A percentile compares a stretch with the other conserved stretches of the same genome.
Conservation (phyloP, 1,139 yeast genomes). For the Geotrichum reessii region DNA sequence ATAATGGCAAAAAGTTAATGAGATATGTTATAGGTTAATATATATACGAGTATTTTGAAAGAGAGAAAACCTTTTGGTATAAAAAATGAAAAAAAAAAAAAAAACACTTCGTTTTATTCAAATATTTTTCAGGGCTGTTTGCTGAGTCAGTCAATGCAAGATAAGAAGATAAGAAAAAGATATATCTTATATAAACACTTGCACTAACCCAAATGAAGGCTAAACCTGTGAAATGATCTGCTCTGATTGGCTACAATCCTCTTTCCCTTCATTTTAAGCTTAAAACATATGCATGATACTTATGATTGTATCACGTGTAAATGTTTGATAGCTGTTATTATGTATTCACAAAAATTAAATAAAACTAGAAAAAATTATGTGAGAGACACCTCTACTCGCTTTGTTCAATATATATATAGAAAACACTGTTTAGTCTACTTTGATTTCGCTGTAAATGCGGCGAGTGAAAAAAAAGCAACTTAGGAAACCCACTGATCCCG, state of each 20-base stretch:
- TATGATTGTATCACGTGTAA: background rate
- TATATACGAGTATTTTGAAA: no score
- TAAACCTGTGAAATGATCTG: background rate
- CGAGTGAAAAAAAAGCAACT: conserved; percentile 70
- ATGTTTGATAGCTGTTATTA: background rate
- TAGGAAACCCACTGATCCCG: conserved; percentile 84
- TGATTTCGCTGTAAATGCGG: conserved; percentile 75
- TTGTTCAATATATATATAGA: no score
- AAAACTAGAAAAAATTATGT: no score
- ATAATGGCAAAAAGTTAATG: no score
- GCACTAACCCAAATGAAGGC: background rate
- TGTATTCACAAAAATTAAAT: background rate
- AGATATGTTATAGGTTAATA: no score
- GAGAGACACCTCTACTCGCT: no score
- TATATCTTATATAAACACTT: no score
- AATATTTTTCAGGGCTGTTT: background rate
- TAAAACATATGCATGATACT: no score
- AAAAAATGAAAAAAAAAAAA: background rate
- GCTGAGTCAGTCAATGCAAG: background rate
- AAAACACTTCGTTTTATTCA: background rate
- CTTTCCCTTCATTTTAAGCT: background rate
- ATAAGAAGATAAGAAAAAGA: background rate
- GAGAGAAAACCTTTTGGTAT: no score
- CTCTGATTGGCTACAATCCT: background rate
- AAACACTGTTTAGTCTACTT: conserved; percentile 55